These are phyloP conservation scores for Tricholoma hemisulphureum DNA, from an alignment of 768 basidiomycete species.

Conservation along the genomic window DNA sequence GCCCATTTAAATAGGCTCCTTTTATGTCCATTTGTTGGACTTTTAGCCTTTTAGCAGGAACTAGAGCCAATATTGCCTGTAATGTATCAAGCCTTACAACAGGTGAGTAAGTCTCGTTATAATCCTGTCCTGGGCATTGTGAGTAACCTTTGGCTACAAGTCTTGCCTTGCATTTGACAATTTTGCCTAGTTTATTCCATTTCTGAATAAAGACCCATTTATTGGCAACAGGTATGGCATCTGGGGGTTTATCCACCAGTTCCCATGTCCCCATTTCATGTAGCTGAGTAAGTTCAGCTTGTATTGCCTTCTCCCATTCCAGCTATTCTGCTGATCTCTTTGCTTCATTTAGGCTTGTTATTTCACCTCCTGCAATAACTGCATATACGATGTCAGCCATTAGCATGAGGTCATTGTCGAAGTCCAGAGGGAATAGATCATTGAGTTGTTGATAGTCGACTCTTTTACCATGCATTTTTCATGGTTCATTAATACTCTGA, in stretches of 20 bases:
- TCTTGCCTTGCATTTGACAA: too few species aligned
- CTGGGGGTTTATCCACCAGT: conserved; percentile 7
- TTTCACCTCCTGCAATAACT: background rate
- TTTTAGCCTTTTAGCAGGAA: conserved; percentile 4
- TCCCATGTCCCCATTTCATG: conserved; percentile 1
- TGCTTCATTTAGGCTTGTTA: background rate
- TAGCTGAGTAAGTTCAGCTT: background rate
- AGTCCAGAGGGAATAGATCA: background rate
- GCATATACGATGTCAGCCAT: background rate
- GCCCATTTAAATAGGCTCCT: conserved; percentile 10
- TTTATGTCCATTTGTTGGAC: conserved; percentile 9
- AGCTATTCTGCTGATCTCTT: conserved; percentile 12
- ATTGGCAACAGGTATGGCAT: conserved; percentile 12
- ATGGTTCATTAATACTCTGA: background rate
- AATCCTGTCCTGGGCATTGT: conserved; percentile 36
- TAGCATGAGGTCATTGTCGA: background rate
- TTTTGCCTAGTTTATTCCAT: too few species aligned
- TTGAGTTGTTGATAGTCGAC: background rate
- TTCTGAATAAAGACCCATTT: too few species aligned
- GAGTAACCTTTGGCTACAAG: conserved; percentile 28
- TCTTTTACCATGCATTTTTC: background rate
- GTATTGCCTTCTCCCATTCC: background rate
- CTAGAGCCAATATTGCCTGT: conserved; percentile 22
- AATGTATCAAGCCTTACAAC: conserved; percentile 13
- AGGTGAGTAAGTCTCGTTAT: conserved; percentile 24